Evolutionary conservation across 2,329 filamentous ascomycete species (phyloP), one percentile per base, ranked within the genome.

Genomic region (Hirsutella rhossiliensis): DNA sequence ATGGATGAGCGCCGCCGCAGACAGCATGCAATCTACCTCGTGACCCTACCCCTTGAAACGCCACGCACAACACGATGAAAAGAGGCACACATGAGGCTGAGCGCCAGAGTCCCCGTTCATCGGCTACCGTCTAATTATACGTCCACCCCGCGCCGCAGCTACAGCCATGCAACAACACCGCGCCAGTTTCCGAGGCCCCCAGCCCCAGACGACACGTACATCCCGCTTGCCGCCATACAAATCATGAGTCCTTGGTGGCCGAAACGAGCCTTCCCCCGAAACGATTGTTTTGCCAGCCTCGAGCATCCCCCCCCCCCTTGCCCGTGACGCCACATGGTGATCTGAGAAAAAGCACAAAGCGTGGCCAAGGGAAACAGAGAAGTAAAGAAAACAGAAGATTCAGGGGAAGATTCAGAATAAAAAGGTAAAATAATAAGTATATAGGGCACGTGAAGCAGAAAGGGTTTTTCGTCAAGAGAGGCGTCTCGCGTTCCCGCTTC

Each of bases 301-400:
- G 43, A 44, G 46, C 46, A 42, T 38, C 44, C 47, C 46, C 30
- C 28, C 43, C 40, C 41, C 43, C 47, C n/a, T 34, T 32, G 13
- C 18, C 48, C 48, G 36, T 47, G 47, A 48, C 48, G 48, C 48
- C 48, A 44, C 42, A 43, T 43, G 36, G 38, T 40, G 23, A 27
- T 27, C 23, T 9, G 23, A 27, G 23, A 27, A 27, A 4, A 27
- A 27, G 9, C 23, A 23, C 23, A 27, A 27, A 27, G 23, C 23
- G 9, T 9, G 23, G 23, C 6, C 23, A 18, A 38, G 30, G 29
- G 3, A 41, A 17, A 11, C 13, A 41, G 20, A 31, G 38, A 41
- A 18, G 15, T 18, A 23, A 41, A 29, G 30, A 5, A 1, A 11
- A 20, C 20, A 27, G 38, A 19, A 40, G 36, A 44, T 18, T 37